Conservation (phyloP, 768 basidiomycete genomes). For the Gyrodon lividus region DNA sequence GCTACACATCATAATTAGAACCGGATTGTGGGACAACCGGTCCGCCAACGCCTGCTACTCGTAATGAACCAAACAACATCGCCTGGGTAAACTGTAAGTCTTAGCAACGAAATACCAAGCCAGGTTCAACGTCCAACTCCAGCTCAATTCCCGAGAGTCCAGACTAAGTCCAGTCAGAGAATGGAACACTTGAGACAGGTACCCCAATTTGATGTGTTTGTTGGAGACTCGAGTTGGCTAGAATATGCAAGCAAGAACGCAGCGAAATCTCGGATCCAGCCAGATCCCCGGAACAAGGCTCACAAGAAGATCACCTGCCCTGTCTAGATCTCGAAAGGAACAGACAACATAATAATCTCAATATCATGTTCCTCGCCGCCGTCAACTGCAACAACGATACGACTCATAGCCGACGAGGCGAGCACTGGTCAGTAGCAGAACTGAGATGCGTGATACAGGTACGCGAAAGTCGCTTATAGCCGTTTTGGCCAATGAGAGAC, state of each 20-base stretch:
- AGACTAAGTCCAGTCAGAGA: conserved; percentile 13
- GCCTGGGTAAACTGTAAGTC: conserved; percentile 13
- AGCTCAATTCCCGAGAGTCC: not conserved
- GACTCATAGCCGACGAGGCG: too few relatives aligned
- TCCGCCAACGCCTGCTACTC: conserved; percentile 18
- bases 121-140: not conserved
- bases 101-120: conserved; percentile 1
- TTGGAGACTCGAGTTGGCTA: not conserved
- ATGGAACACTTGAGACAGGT: conserved; percentile 15
- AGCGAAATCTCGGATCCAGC: conserved; percentile 18
- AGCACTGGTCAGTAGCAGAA: too few relatives aligned
- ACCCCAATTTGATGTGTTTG: conserved; percentile 19
- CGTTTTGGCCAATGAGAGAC: too few relatives aligned
- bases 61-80: conserved; percentile 21
- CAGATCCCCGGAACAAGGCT: conserved; percentile 12
- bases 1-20: conserved; percentile 12
- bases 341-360: not conserved
- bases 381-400: conserved; percentile 12
- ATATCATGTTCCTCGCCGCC: conserved; percentile 9
- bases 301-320: conserved; percentile 14
- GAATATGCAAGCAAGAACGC: not conserved
- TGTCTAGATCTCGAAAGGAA: conserved; percentile 18
- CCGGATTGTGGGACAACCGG: conserved; percentile 15
- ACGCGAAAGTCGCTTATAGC: too few relatives aligned
- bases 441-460: too few relatives aligned